Conservation (phyloP, 1,284 basidiomycete species). For the Boletus semigastroideus region DNA sequence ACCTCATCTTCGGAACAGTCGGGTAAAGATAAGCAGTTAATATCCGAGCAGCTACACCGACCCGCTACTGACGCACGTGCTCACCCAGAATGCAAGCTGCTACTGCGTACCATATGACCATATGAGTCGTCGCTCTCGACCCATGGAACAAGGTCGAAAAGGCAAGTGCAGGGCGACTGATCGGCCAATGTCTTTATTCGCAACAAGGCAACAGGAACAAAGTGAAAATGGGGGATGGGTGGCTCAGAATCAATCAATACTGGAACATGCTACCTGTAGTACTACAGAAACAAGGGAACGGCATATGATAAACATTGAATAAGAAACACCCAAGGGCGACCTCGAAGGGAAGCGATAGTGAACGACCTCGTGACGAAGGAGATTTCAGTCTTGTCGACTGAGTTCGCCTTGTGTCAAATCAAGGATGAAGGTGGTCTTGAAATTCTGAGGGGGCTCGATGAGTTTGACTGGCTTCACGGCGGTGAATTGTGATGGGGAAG, state of each 20-base stretch:
- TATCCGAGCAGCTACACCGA: neutral
- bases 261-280: slow-evolving; percentile 15
- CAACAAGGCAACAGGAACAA: slow-evolving; percentile 3
- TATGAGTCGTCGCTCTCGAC: neutral
- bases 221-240: neutral
- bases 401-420: slow-evolving; percentile 80
- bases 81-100: neutral
- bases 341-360: neutral
- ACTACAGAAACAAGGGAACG: slow-evolving; percentile 21
- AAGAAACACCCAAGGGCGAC: slow-evolving; percentile 14
- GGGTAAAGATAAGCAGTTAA: neutral
- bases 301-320: slow-evolving; percentile 25
- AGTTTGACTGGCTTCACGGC: slow-evolving; percentile 56
- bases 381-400: slow-evolving; percentile 60
- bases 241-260: slow-evolving; percentile 16
- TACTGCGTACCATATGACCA: neutral
- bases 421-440: slow-evolving; percentile 66
- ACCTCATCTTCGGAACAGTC: neutral
- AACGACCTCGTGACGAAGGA: neutral
- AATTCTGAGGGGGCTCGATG: slow-evolving; percentile 73
- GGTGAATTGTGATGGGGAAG: slow-evolving; percentile 48
- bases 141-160: neutral
- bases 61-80: neutral
- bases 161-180: neutral
- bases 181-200: slow-evolving; percentile 5